Percentiles rank a stretch among this genome's conserved stretches.
Evolutionary conservation across 1,284 basidiomycete species (phyloP).

Genomic region (Hymenochaete sp.): DNA sequence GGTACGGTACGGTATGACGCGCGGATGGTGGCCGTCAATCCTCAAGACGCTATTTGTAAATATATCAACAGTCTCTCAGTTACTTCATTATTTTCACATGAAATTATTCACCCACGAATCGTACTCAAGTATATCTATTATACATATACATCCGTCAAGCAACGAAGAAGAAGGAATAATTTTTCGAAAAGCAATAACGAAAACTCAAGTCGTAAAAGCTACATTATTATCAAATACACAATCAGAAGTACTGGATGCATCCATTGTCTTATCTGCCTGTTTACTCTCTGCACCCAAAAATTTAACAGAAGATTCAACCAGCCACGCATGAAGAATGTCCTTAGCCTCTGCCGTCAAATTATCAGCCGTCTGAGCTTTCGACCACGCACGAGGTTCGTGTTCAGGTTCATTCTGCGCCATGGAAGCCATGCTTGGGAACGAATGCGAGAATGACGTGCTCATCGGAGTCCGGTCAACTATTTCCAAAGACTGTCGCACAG

Average conservation of each 20-base stretch:
- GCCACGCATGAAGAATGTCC: conserved; percentile 11
- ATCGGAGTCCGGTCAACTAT: background rate
- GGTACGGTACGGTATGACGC: too few relatives aligned
- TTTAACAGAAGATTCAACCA: conserved; percentile 5
- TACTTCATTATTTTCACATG: too few relatives aligned
- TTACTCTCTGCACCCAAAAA: conserved; percentile 7
- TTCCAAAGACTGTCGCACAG: background rate
- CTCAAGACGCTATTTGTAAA: too few relatives aligned
- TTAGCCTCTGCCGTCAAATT: conserved; percentile 11
- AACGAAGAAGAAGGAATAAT: too few relatives aligned
- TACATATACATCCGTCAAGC: too few relatives aligned
- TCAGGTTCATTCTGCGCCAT: conserved; percentile 4
- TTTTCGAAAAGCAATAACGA: too few relatives aligned
- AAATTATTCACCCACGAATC: too few relatives aligned
- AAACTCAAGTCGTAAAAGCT: too few relatives aligned
- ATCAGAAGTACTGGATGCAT: conserved; percentile 1
- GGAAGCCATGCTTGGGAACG: conserved; percentile 2
- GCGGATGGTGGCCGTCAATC: too few relatives aligned
- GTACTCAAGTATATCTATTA: too few relatives aligned
- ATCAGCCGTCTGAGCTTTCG: conserved; percentile 10
- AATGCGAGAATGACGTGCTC: background rate
- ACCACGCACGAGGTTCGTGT: conserved; percentile 10
- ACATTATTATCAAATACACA: conserved; percentile 1
- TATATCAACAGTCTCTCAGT: too few relatives aligned
- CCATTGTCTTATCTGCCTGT: background rate